Evolutionary conservation across 805 yeast genomes (phyloP), one percentile per base, ranked within the genome.

Genomic region (Candida broadrunensis): DNA sequence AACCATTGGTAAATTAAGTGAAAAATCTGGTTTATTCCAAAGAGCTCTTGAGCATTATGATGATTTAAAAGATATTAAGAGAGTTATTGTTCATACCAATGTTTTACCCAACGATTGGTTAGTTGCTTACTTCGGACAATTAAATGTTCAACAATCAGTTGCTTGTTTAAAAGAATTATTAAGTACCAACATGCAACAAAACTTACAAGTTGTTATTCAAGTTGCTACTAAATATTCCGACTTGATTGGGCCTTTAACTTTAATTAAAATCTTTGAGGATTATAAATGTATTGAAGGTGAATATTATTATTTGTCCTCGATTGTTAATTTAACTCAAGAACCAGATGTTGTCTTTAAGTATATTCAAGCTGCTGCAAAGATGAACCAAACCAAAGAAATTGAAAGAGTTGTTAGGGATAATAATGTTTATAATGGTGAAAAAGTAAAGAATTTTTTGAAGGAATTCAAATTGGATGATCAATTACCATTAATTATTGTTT

Each of bases 141-240:
- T 93, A 57, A 89, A 89, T 49, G 95, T 90, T 42, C 97, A 93
- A 55, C 98, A 93, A 72, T 81, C 96, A 15, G 75, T 89, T 50
- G 83, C 87, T 37, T 87, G 95, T 56, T 75, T 93, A 63, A 83
- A 81, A 58, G 96, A 89, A 62, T 82, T 93, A 78, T 75, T 93
- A 62, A 80, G 83, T 50, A 55, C 59, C 45, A 87, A 88, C 61
- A 70, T 85, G 57, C 86, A 86, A 47, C 95, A 83, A 63, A 91
- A 91, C 70, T 72, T 93, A 58, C 98, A 90, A 67, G 85, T 86
- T 46, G 93, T 87, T 23, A 89, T 91, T 46, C 99, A 93, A 72
- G 96, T 93, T 44, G 96, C 98, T 16, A 89, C 97, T 44, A 93
- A 90, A 66, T 93, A 85, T 68, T 88, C 97, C 33, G 99, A 93